Evolutionary conservation across 1,284 basidiomycete genomes (phyloP).

Genomic region (Thelephora terrestris): DNA sequence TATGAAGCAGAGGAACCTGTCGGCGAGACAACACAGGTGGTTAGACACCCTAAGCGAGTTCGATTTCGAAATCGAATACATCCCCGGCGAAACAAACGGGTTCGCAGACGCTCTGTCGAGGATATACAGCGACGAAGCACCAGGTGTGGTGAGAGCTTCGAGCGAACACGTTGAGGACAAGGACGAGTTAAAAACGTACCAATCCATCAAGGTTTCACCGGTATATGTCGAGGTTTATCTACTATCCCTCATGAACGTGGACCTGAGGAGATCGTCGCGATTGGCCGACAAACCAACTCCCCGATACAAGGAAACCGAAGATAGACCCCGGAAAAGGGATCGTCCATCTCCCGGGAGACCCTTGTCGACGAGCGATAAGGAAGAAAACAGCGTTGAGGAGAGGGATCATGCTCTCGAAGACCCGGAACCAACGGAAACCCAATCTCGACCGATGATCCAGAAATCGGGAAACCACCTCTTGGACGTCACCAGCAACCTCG

Average conservation of each 20-base stretch:
- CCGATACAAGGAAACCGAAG: too few species aligned
- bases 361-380: not conserved
- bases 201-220: too few species aligned
- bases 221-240: constrained; percentile 3
- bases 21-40: constrained; percentile 15
- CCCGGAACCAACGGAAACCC: too few species aligned
- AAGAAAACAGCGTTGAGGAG: too few species aligned
- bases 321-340: not conserved
- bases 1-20: constrained; percentile 16
- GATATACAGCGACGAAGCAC: constrained; percentile 20
- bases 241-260: not conserved
- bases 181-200: too few species aligned
- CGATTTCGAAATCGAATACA: constrained; percentile 15
- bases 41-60: constrained; percentile 15
- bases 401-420: too few species aligned
- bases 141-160: constrained; percentile 15
- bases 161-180: constrained; percentile 18
- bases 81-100: too few species aligned
- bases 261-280: not conserved
- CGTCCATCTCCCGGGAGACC: not conserved
- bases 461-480: too few species aligned
- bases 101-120: too few species aligned
- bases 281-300: not conserved
- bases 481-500: not conserved
- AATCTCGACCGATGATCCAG: too few species aligned